Conservation (phyloP, 371 early-diverging fungal species). For the Rhizopus stolonifer region DNA sequence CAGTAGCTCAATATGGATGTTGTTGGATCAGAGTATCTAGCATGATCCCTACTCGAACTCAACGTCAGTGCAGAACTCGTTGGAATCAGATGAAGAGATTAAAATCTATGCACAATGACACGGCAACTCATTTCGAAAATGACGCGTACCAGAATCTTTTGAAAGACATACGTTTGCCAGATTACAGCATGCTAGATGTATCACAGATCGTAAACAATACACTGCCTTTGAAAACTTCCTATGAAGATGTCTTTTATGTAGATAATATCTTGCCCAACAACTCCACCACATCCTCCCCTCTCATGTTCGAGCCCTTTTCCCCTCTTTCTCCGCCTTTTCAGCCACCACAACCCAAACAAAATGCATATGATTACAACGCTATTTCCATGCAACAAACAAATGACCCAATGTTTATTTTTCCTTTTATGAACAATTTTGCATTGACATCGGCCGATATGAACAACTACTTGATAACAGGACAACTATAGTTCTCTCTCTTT, state of each 20-base stretch:
- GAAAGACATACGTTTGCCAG: background rate
- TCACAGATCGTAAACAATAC: background rate
- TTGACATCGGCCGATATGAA: background rate
- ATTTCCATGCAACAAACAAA: no score
- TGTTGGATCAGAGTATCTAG: constrained; percentile 62
- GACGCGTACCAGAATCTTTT: background rate
- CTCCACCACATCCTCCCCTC: background rate
- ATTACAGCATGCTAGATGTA: background rate
- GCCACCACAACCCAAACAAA: no score
- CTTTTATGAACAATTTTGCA: background rate
- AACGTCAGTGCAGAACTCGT: constrained; percentile 63
- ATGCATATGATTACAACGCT: no score
- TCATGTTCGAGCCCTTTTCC: background rate
- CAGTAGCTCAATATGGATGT: constrained; percentile 35
- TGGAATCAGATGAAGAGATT: constrained; percentile 30
- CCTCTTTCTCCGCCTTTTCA: no score
- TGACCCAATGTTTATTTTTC: background rate
- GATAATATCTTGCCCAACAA: background rate
- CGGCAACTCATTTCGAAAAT: background rate
- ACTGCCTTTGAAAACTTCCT: no score
- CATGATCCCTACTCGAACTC: constrained; percentile 53
- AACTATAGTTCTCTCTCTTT: no score
- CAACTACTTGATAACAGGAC: background rate
- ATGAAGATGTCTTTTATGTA: no score
- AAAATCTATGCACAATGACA: background rate